These are phyloP conservation scores for Cinchona pubescens DNA, from an alignment of 257 asterid species.

Conservation along the genomic window DNA sequence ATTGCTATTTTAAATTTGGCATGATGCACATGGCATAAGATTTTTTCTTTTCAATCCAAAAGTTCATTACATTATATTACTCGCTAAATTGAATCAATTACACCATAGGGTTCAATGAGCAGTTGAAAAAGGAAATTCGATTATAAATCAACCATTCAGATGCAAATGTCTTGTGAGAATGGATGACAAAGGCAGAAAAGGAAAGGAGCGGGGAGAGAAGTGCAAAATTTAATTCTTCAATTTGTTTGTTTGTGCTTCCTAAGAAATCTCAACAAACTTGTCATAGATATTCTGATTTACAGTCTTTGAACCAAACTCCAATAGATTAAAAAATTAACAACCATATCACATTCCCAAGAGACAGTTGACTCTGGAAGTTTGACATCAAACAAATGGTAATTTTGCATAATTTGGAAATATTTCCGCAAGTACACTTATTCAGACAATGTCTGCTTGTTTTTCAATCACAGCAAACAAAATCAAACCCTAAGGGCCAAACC, in stretches of 20 bases:
- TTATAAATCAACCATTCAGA: neutral
- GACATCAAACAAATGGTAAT: neutral
- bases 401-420: neutral
- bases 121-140: neutral
- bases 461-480: neutral
- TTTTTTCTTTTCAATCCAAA: neutral
- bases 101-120: neutral
- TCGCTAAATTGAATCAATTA: neutral
- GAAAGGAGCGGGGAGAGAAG: neutral
- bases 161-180: neutral
- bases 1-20: neutral
- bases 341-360: neutral
- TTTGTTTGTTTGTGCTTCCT: neutral
- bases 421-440: neutral
- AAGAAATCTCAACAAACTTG: neutral
- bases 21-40: neutral
- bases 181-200: neutral
- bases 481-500: neutral
- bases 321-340: too few relatives aligned
- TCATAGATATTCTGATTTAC: neutral
- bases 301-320: neutral
- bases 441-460: neutral
- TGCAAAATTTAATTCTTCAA: neutral
- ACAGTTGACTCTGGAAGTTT: neutral
- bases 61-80: too few relatives aligned